Conservation (phyloP, 306 rosid genomes). For the Quercus glauca region DNA sequence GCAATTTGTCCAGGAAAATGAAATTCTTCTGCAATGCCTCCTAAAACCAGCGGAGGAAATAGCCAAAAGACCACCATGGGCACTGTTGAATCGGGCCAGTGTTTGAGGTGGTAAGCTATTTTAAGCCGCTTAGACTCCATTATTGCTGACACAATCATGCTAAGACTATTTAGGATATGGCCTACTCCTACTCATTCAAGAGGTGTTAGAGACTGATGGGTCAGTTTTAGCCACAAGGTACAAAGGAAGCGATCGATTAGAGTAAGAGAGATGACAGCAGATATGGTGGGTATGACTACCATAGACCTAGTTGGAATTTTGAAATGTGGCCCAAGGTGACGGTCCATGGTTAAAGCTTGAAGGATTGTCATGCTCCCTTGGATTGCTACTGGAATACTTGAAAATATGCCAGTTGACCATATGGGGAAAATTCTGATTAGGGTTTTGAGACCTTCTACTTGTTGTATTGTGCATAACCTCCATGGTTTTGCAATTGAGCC, state of each 20-base stretch:
- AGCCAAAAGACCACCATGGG: constrained; percentile 47
- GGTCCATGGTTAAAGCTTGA: too few relatives aligned
- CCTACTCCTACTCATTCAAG: constrained; percentile 54
- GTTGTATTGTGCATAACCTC: constrained; percentile 49
- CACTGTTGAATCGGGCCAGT: neutral
- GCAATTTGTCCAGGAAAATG: constrained; percentile 64
- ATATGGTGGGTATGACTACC: too few relatives aligned
- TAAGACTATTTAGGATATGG: constrained; percentile 33
- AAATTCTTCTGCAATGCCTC: constrained; percentile 63
- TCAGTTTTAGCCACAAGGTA: too few relatives aligned
- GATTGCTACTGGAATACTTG: too few relatives aligned
- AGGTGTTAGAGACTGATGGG: too few relatives aligned
- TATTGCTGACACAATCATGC: constrained; percentile 42
- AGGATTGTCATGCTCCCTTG: too few relatives aligned
- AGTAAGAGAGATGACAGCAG: too few relatives aligned
- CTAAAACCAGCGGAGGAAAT: constrained; percentile 45
- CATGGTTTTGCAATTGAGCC: constrained; percentile 47
- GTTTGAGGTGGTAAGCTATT: constrained; percentile 5
- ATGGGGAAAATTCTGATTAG: too few relatives aligned
- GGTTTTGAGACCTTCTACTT: constrained; percentile 55
- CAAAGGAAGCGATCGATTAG: too few relatives aligned
- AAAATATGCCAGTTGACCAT: too few relatives aligned
- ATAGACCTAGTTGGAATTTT: too few relatives aligned
- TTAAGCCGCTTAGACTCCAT: constrained; percentile 65
- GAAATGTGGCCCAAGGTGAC: too few relatives aligned